Base-by-base conservation (phyloP, 2,329 filamentous ascomycete species). In the Trematosphaeria pertusa region DNA sequence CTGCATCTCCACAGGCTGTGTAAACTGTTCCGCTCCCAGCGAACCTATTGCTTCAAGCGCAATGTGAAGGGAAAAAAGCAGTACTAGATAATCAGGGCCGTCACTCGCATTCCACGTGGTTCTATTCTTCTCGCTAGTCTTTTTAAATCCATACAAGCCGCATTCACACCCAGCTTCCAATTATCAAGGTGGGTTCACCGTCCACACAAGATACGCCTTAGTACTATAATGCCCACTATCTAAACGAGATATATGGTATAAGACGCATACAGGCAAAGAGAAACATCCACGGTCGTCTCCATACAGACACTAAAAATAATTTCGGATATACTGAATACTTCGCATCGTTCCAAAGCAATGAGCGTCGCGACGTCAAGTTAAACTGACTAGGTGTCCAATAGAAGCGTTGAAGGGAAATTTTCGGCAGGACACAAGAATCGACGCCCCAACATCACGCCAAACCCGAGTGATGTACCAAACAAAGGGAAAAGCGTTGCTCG, bases 271-370 rank as follows among this genome's bases (percentile, higher is more conserved):
- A 26, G n/a, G 33, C 15, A 42, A 32, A 15, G n/a, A 43, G 11
- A 35, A 32, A 40, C 24, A 31, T 18, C 15, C 31, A 18, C 24
- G 14, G 31, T 15, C 31, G 15, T 39, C n/a, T 34, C 26, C 14
- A 33, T 21, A 24, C 41, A 59, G 35, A 62, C 45, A 56, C 33
- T 60, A 56, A 37, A n/a, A 57, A 56, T 56, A 55, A 39, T 32
- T 43, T n/a, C n/a, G n/a, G n/a, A n/a, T n/a, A n/a, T n/a, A n/a
- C n/a, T n/a, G n/a, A n/a, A n/a, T n/a, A n/a, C n/a, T n/a, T n/a
- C n/a, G n/a, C n/a, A 26, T 40, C 17, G 45, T 54, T 48, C 51
- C 30, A 30, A 52, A 44, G 32, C 24, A 48, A 37, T 42, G 33
- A 47, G 39, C 48, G 46, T 45, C 32, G 36, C 43, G 40, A 28